Evolutionary conservation across 306 rosid species (phyloP).

Genomic region (Malus orientalis): DNA sequence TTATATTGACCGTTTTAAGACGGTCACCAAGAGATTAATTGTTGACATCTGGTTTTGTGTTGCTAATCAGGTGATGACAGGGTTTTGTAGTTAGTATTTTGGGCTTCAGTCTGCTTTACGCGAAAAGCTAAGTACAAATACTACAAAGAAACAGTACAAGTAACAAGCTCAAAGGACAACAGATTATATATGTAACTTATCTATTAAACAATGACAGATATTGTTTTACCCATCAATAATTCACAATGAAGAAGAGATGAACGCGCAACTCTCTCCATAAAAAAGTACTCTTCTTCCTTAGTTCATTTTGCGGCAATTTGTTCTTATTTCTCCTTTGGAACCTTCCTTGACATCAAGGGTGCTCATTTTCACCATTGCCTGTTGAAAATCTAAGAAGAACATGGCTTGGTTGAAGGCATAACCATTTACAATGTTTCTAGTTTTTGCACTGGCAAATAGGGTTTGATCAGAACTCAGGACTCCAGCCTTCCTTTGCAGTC

Average conservation of each 20-base stretch:
- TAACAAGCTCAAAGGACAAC: not conserved
- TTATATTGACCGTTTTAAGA: too few relatives aligned
- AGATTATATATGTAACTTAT: not conserved
- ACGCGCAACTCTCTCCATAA: not conserved
- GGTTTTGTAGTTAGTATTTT: not conserved
- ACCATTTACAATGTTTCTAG: slow-evolving; percentile 38
- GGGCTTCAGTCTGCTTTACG: not conserved
- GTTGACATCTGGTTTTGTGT: not conserved
- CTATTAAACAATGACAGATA: not conserved
- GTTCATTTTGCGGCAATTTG: slow-evolving; percentile 49
- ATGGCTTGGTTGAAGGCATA: slow-evolving; percentile 58
- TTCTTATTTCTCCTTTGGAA: slow-evolving; percentile 48
- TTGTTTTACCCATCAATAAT: not conserved
- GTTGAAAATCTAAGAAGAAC: slow-evolving; percentile 74
- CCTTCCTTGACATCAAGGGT: slow-evolving; percentile 53
- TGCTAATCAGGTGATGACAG: not conserved
- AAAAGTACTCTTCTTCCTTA: not conserved
- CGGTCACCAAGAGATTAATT: not conserved
- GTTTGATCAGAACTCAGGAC: slow-evolving; percentile 62
- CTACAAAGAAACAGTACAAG: not conserved
- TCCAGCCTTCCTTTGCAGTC: slow-evolving; percentile 40
- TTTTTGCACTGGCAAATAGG: slow-evolving; percentile 33
- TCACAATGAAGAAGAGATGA: not conserved
- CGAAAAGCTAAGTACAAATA: not conserved
- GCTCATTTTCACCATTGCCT: slow-evolving; percentile 73